phyloP scores from a whole-genome alignment of 345 rosid genomes.

The Hibiscus syriacus region DNA sequence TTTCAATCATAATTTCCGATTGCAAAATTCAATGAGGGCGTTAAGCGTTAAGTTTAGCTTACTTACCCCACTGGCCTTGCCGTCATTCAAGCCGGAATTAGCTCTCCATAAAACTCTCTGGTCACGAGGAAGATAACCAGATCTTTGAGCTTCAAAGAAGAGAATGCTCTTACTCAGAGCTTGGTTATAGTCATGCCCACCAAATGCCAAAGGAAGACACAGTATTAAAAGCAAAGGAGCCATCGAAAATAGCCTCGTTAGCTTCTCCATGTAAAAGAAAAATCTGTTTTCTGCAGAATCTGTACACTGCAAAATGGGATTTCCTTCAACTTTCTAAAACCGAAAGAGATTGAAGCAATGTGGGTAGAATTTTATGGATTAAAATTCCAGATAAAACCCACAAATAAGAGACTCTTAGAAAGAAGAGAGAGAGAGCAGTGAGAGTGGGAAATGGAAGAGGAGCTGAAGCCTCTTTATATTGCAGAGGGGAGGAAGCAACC shows the following conservation, averaged over 20 bases:
- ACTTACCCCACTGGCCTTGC: conserved; percentile 93
- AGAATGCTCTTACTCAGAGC: conserved; percentile 88
- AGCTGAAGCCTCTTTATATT: conserved; percentile 36
- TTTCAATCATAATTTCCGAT: background rate
- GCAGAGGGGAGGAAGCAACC: conserved; percentile 45
- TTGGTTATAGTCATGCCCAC: conserved; percentile 84
- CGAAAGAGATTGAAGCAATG: conserved; percentile 26
- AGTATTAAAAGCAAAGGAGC: conserved; percentile 48
- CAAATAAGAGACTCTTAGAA: conserved; percentile 9
- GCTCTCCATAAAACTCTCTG: conserved; percentile 93
- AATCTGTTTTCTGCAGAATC: no score
- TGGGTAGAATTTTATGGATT: conserved; percentile 31
- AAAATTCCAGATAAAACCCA: conserved; percentile 33
- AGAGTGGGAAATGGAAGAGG: conserved; percentile 20
- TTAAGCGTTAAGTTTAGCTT: conserved; percentile 1
- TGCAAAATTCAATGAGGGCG: background rate
- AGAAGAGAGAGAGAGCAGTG: no score
- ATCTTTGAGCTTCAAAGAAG: conserved; percentile 98
- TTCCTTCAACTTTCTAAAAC: conserved; percentile 8
- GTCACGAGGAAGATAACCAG: conserved; percentile 74
- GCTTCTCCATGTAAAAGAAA: conserved; percentile 32
- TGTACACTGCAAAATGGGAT: conserved; percentile 14
- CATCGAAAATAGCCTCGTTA: conserved; percentile 24
- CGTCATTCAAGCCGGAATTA: conserved; percentile 82
- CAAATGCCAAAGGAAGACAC: conserved; percentile 49